phyloP scores from a whole-genome alignment of 306 rosid species.

The Quillaja saponaria region DNA sequence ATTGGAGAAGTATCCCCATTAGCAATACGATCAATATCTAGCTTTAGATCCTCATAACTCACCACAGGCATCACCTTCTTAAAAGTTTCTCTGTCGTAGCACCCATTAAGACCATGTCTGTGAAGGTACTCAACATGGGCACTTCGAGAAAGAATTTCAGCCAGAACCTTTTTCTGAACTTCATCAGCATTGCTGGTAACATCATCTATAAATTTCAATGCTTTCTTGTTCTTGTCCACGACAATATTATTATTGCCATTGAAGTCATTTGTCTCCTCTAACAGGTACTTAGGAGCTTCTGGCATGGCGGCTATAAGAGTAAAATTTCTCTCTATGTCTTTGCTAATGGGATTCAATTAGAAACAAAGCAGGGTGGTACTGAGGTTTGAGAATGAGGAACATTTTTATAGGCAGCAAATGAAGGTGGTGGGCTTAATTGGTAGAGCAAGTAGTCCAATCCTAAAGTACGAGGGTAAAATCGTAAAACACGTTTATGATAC shows the following conservation, averaged over 20 bases:
- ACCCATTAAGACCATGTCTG: conserved; percentile 45
- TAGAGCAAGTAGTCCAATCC: conserved; percentile 7
- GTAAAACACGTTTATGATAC: background rate
- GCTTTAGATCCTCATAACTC: conserved; percentile 53
- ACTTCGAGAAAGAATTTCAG: conserved; percentile 52
- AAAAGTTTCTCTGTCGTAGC: conserved; percentile 40
- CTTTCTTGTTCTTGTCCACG: conserved; percentile 24
- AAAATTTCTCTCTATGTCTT: too few species aligned
- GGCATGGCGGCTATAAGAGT: too few species aligned
- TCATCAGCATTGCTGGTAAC: conserved; percentile 52
- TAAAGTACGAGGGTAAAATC: background rate
- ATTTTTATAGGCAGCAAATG: conserved; percentile 25
- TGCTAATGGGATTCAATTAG: background rate
- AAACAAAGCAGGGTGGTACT: background rate
- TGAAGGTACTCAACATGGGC: conserved; percentile 55
- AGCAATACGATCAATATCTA: conserved; percentile 62
- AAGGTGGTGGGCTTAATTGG: too few species aligned
- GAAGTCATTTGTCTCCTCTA: conserved; percentile 4
- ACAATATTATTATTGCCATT: background rate
- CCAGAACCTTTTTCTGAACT: conserved; percentile 46
- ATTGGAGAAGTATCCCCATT: conserved; percentile 58
- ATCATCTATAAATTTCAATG: conserved; percentile 49
- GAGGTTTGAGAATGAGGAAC: background rate
- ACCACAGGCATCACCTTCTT: conserved; percentile 56
- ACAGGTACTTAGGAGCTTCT: conserved; percentile 32